Conservation (phyloP, 2,329 filamentous ascomycete genomes). For the Fusarium paranaense region DNA sequence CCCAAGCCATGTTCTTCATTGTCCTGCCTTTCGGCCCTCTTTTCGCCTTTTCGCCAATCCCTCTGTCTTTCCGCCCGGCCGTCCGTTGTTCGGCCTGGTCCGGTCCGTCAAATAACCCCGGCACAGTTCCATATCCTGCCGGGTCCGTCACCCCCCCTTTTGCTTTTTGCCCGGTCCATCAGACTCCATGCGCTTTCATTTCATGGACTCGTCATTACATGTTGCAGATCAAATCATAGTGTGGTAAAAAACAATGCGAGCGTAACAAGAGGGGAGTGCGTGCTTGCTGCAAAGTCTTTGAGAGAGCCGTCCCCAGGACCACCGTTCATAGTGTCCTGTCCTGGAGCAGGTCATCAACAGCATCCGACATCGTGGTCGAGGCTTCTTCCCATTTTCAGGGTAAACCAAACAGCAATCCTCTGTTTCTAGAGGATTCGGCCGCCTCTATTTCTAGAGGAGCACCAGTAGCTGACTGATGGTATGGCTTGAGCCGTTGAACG, state of each 20-base stretch:
- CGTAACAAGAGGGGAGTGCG: constrained; percentile 22
- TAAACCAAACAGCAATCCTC: constrained; percentile 14
- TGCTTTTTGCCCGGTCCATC: constrained; percentile 34
- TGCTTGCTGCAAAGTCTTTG: constrained; percentile 5
- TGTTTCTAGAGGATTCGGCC: constrained; percentile 11
- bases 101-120: constrained; percentile 25
- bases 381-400: constrained; percentile 31
- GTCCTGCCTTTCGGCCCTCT: constrained; percentile 20
- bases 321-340: constrained; percentile 1
- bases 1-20: constrained; percentile 22
- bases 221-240: constrained; percentile 28
- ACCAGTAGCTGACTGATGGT: neutral
- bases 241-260: constrained; percentile 15
- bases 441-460: constrained; percentile 23
- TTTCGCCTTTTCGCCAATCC: constrained; percentile 30
- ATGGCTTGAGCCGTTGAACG: constrained; percentile 7
- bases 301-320: constrained; percentile 4
- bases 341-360: neutral
- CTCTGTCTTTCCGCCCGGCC: constrained; percentile 16
- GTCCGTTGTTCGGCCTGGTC: constrained; percentile 20
- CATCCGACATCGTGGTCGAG: constrained; percentile 7
- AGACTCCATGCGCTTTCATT: constrained; percentile 40
- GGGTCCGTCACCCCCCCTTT: constrained; percentile 15
- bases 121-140: constrained; percentile 27
- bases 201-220: constrained; percentile 41